Evolutionary conservation across 768 basidiomycete genomes (phyloP), one percentile per base, ranked within the genome.

Genomic region (Pholiota molesta): DNA sequence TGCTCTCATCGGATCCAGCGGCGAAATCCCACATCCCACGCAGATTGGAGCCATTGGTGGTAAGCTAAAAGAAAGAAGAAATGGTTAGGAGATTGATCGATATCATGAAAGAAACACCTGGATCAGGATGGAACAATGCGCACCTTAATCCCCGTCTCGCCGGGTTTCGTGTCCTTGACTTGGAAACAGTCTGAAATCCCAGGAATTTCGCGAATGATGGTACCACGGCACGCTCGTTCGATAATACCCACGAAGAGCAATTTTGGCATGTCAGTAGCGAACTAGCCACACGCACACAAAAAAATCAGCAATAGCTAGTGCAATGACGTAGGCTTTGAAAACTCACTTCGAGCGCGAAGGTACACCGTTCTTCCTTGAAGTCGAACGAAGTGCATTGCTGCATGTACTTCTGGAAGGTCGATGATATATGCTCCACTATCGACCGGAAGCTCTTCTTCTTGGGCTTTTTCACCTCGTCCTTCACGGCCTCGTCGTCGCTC

Each of bases 1-100:
- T 86, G 52, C 77, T 81, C 65, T 85, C 82, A 21, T 78, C 83
- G 11, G 75, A 71, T 39, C 79, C 79, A 26, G 80, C 79, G 31
- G 85, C 79, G 68, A 88, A 92, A 58, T 84, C 78, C 97, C 97
- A 98, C 69, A 98, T 84, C 9, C 94, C 95, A 49, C 81, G 81
- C 64, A 99, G 84, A 76, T 98, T 99, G 57, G 95, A 97, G 7
- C 97, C 97, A 71, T 99, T 98, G 2, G 97, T 89, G 62, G 89
- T 86, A 63, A 94, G 77, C 91, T 93, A 66, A 23, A 47, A 10
- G 53, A 44, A 21, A 39, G 10, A 49, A 4, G 13, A 13, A 26
- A 49, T 26, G 2, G 5, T 44, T 7, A 44, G 9, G 6, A 17
- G 19, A 26, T 49, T 44, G 42, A 6, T 49, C 47, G 11, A 49